phyloP scores from a whole-genome alignment of 2,329 filamentous ascomycete genomes.

The Aspergillus piperis region DNA sequence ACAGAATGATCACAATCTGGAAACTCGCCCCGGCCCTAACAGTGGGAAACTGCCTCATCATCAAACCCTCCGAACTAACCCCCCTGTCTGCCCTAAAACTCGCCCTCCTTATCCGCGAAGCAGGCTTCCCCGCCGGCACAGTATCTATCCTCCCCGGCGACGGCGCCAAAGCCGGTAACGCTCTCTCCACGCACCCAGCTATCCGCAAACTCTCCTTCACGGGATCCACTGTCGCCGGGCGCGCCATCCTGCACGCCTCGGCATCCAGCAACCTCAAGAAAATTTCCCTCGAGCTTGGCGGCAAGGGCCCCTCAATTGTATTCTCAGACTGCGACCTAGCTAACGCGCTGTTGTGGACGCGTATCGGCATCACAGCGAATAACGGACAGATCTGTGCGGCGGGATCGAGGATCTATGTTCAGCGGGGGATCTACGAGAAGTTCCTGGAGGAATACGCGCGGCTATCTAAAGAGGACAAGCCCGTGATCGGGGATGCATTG shows the following conservation, averaged over 20 bases:
- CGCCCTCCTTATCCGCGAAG: slow-evolving; percentile 50
- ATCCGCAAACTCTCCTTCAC: slow-evolving; percentile 40
- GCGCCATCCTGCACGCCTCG: slow-evolving; percentile 31
- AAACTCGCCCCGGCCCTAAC: slow-evolving; percentile 56
- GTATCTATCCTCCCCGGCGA: slow-evolving; percentile 63
- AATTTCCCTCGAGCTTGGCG: slow-evolving; percentile 38
- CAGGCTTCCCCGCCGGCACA: slow-evolving; percentile 58
- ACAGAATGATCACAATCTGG: slow-evolving; percentile 35
- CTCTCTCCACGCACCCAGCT: slow-evolving; percentile 31
- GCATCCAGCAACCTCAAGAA: slow-evolving; percentile 37
- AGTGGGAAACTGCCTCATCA: slow-evolving; percentile 68
- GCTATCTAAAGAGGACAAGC: slow-evolving; percentile 57
- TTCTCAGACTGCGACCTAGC: slow-evolving; percentile 38
- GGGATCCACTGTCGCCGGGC: slow-evolving; percentile 31
- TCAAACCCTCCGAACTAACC: slow-evolving; percentile 66
- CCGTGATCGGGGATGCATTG: slow-evolving; percentile 24
- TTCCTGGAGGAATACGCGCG: slow-evolving; percentile 36
- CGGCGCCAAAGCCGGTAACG: slow-evolving; percentile 55
- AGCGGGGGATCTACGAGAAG: slow-evolving; percentile 33
- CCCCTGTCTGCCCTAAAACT: slow-evolving; percentile 54
- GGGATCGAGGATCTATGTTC: slow-evolving; percentile 37
- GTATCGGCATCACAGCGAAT: slow-evolving; percentile 32
- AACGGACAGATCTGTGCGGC: slow-evolving; percentile 38
- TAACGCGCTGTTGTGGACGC: slow-evolving; percentile 34
- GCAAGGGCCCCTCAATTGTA: slow-evolving; percentile 37